Percentiles rank a stretch among this genome's conserved stretches.
phyloP scores from a whole-genome alignment of 2,329 filamentous ascomycete genomes.

The Pseudopyrenochaeta lycopersici region DNA sequence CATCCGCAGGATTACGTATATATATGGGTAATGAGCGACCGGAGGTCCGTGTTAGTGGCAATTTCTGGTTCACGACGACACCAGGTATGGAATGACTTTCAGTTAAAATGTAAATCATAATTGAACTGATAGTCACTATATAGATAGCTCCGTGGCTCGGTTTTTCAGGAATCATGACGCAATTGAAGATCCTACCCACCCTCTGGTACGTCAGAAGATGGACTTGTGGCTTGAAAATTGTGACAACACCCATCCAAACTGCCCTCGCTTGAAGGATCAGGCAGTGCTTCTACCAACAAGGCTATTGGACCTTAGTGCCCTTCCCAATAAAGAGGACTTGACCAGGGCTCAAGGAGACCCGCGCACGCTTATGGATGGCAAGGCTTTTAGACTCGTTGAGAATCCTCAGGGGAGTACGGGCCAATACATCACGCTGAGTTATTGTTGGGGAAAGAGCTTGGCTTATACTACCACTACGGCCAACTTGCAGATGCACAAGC shows the following conservation, averaged over 20 bases:
- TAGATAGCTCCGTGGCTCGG: background rate
- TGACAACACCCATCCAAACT: background rate
- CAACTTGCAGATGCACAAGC: background rate
- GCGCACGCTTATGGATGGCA: background rate
- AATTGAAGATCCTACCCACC: background rate
- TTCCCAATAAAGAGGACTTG: background rate
- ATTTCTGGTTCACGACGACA: background rate
- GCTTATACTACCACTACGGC: constrained; percentile 8
- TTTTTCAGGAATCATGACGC: background rate
- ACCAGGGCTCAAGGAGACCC: background rate
- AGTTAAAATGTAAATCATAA: too few species aligned
- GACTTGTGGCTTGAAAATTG: background rate
- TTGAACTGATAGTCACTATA: background rate
- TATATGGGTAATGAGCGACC: background rate
- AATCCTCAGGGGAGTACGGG: background rate
- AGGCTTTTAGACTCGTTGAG: constrained; percentile 2
- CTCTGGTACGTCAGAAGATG: background rate
- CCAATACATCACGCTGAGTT: constrained; percentile 7
- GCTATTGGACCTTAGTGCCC: background rate
- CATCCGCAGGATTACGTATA: background rate
- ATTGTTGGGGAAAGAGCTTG: constrained; percentile 12
- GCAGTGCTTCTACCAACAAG: background rate
- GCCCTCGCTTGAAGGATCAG: background rate
- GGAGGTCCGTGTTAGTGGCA: background rate
- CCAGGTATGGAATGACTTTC: background rate